A percentile compares a stretch with the other conserved stretches of the same genome.
phyloP scores from a whole-genome alignment of 1,139 yeast species.

The Debaryomyces sp. region DNA sequence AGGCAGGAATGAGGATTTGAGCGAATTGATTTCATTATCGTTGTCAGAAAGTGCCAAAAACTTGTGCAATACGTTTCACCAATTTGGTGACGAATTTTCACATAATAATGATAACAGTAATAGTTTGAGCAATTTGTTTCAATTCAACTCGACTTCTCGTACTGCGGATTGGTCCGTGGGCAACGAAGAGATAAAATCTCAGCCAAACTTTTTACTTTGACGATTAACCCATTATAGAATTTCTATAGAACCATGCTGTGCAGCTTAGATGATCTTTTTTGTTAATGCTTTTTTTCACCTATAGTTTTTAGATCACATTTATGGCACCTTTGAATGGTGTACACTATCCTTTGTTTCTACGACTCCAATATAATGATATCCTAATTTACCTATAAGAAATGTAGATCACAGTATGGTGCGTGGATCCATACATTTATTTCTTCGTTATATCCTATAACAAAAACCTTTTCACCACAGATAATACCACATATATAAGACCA shows the following conservation, averaged over 20 bases:
- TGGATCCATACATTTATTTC: no score
- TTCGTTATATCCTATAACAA: no score
- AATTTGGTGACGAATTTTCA: slow-evolving; percentile 29
- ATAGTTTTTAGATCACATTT: neutral
- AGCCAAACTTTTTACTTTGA: slow-evolving; percentile 6
- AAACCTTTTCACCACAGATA: no score
- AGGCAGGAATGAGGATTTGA: slow-evolving; percentile 15
- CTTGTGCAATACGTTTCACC: slow-evolving; percentile 32
- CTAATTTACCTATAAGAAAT: neutral
- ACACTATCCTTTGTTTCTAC: neutral
- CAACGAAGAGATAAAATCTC: slow-evolving; percentile 9
- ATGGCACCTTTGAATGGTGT: neutral
- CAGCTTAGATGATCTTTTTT: neutral
- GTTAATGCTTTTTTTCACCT: neutral
- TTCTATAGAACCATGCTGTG: neutral
- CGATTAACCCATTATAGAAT: neutral
- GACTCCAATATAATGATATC: neutral
- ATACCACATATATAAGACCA: no score
- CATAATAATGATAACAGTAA: slow-evolving; percentile 17
- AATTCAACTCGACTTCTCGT: slow-evolving; percentile 17
- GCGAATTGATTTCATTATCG: slow-evolving; percentile 12
- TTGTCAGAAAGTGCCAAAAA: slow-evolving; percentile 31
- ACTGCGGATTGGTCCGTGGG: slow-evolving; percentile 5
- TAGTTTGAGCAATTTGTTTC: slow-evolving; percentile 34
- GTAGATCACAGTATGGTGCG: neutral